These are phyloP conservation scores for Amoebophrya sp. DNA, from an alignment of 169 alveolate genomes.

Conservation along the genomic window DNA sequence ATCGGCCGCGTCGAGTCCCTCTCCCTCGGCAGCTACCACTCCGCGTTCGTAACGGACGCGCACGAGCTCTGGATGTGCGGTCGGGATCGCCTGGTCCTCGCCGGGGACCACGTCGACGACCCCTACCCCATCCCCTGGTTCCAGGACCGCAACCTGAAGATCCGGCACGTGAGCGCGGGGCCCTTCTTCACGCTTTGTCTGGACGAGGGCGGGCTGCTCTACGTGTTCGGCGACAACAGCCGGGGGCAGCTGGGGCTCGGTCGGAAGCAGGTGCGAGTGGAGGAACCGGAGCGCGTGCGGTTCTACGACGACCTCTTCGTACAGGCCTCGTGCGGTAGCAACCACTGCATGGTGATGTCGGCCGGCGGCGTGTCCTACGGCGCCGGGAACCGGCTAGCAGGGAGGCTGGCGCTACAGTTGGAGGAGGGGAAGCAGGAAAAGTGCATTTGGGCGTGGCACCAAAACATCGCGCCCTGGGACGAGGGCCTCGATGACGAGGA, in stretches of 20 bases:
- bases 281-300: background rate
- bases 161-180: slow-evolving; percentile 12
- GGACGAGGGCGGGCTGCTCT: slow-evolving; percentile 6
- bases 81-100: slow-evolving; percentile 20
- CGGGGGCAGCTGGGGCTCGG: slow-evolving; percentile 27
- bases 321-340: background rate
- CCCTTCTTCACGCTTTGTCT: slow-evolving; percentile 18
- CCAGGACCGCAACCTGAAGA: background rate
- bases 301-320: background rate
- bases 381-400: background rate
- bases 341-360: background rate
- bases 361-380: background rate
- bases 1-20: background rate
- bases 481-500: background rate
- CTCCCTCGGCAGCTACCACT: background rate
- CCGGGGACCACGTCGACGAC: slow-evolving; percentile 18
- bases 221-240: slow-evolving; percentile 27
- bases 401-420: background rate
- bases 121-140: slow-evolving; percentile 12
- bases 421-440: background rate
- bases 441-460: background rate
- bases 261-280: background rate
- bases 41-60: background rate
- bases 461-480: background rate
- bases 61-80: slow-evolving; percentile 21